Conservation (phyloP, 805 yeast genomes). For the Isabelozyma pseudorhagii region DNA sequence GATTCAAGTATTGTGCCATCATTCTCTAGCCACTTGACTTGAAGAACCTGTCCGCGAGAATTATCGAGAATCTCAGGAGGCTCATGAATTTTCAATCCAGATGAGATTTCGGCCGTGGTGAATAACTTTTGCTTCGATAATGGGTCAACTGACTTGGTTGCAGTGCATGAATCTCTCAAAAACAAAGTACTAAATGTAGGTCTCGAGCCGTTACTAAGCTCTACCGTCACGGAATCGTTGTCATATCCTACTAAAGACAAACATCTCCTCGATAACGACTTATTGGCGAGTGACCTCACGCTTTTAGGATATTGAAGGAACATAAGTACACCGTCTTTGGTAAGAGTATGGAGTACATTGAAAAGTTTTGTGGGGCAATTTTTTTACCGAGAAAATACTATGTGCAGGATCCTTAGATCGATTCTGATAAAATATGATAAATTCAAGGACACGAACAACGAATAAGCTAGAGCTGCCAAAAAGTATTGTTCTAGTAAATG, state of each 20-base stretch:
- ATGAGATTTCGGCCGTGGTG: constrained; percentile 51
- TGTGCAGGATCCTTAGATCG: no score
- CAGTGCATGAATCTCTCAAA: constrained; percentile 61
- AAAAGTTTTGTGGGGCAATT: constrained; percentile 1
- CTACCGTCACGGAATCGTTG: constrained; percentile 21
- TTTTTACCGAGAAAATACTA: background rate
- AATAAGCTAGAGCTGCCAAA: no score
- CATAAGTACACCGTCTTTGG: background rate
- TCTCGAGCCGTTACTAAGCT: constrained; percentile 13
- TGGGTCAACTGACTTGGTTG: constrained; percentile 49
- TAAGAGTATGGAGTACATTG: background rate
- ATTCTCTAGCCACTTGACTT: constrained; percentile 36
- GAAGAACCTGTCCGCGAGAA: constrained; percentile 22
- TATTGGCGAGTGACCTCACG: background rate
- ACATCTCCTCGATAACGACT: background rate
- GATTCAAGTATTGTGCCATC: constrained; percentile 22
- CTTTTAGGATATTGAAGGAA: background rate
- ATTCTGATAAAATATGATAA: no score
- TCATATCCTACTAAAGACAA: constrained; percentile 12
- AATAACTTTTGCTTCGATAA: constrained; percentile 59
- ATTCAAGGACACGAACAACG: no score
- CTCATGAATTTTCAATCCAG: constrained; percentile 30
- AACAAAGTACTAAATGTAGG: constrained; percentile 50
- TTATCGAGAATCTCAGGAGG: constrained; percentile 30
- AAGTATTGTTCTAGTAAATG: no score